phyloP scores from a whole-genome alignment of 2,329 filamentous ascomycete species.

The Annulohypoxylon truncatum region DNA sequence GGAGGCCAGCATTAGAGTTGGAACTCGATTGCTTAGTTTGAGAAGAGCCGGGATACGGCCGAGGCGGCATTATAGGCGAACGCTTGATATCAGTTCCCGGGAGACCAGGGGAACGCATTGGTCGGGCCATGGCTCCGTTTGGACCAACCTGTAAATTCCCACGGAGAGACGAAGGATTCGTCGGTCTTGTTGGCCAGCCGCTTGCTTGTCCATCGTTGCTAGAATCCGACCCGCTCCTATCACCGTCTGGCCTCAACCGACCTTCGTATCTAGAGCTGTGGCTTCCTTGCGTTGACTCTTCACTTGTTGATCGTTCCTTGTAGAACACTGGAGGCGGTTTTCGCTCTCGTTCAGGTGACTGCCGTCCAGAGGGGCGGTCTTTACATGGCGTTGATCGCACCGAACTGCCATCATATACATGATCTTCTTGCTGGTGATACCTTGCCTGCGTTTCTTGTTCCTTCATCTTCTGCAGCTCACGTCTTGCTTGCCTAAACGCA shows the following conservation, averaged over 20 bases:
- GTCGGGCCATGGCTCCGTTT: slow-evolving; percentile 44
- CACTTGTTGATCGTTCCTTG: slow-evolving; percentile 57
- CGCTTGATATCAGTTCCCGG: slow-evolving; percentile 61
- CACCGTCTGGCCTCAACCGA: slow-evolving; percentile 54
- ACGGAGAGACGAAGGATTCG: slow-evolving; percentile 53
- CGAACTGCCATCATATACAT: slow-evolving; percentile 37
- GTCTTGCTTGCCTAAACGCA: slow-evolving; percentile 68
- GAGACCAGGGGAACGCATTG: slow-evolving; percentile 59
- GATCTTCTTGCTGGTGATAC: slow-evolving; percentile 50
- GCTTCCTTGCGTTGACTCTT: slow-evolving; percentile 54
- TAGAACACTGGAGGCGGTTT: slow-evolving; percentile 59
- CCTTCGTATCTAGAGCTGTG: slow-evolving; percentile 44
- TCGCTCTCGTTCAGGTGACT: slow-evolving; percentile 58
- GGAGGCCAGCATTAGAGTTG: slow-evolving; percentile 50
- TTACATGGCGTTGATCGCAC: slow-evolving; percentile 38
- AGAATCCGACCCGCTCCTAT: slow-evolving; percentile 67
- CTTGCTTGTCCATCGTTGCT: slow-evolving; percentile 58
- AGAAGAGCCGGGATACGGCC: slow-evolving; percentile 51
- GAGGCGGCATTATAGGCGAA: slow-evolving; percentile 61
- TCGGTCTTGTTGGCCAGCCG: slow-evolving; percentile 55
- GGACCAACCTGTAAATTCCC: slow-evolving; percentile 53
- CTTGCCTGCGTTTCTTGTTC: slow-evolving; percentile 62
- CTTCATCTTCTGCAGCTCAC: slow-evolving; percentile 67
- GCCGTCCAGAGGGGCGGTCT: slow-evolving; percentile 47
- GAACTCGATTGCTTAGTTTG: slow-evolving; percentile 42